Evolutionary conservation across 805 yeast genomes (phyloP).

Genomic region (Candida taoyuanica): DNA sequence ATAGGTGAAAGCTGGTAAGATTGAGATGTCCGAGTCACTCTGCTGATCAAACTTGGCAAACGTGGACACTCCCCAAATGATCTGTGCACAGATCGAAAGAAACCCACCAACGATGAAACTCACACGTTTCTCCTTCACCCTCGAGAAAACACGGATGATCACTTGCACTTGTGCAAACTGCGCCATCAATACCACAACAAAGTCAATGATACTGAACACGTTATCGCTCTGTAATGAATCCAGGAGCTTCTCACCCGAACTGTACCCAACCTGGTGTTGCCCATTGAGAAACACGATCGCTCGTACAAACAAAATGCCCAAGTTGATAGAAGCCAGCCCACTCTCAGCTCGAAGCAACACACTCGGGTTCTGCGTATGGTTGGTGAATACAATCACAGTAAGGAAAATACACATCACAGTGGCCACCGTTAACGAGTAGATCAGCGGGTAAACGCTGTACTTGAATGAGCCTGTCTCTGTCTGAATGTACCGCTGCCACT

Average conservation of each 20-base stretch:
- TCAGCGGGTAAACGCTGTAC: constrained; percentile 55
- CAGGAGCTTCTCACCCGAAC: constrained; percentile 40
- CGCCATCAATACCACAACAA: constrained; percentile 51
- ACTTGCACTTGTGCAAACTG: constrained; percentile 71
- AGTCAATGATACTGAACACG: constrained; percentile 51
- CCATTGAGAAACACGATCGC: constrained; percentile 40
- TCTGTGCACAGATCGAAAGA: constrained; percentile 51
- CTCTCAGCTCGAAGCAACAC: constrained; percentile 46
- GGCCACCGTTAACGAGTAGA: constrained; percentile 59
- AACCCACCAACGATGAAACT: constrained; percentile 55
- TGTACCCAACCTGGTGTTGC: constrained; percentile 41
- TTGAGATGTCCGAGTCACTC: constrained; percentile 39
- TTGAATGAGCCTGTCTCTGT: constrained; percentile 41
- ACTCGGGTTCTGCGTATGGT: constrained; percentile 60
- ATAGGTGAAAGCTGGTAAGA: constrained; percentile 70
- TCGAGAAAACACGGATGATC: constrained; percentile 58
- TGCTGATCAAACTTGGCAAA: constrained; percentile 32
- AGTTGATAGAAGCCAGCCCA: constrained; percentile 48
- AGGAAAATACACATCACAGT: constrained; percentile 60
- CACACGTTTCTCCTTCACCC: constrained; percentile 64
- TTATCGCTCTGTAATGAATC: constrained; percentile 38
- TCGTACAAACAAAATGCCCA: constrained; percentile 45
- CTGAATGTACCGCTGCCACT: constrained; percentile 46
- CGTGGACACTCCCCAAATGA: constrained; percentile 65
- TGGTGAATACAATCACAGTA: constrained; percentile 60